These are phyloP conservation scores for Termitomyces sp. DNA, from an alignment of 768 basidiomycete genomes.

Conservation along the genomic window DNA sequence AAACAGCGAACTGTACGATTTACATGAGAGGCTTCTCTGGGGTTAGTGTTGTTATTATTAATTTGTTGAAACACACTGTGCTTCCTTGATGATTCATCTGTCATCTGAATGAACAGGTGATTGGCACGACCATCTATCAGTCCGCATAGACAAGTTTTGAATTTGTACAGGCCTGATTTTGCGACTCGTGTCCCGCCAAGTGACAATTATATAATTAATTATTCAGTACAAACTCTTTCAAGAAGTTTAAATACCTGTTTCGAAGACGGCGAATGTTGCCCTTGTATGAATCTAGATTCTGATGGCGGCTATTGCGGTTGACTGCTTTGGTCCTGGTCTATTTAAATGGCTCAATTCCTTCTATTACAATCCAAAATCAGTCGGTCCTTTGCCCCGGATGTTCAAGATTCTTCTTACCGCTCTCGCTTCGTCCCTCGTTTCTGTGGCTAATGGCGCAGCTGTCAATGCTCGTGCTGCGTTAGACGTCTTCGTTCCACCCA, in stretches of 20 bases:
- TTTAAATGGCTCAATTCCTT: neutral
- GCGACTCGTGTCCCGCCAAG: neutral
- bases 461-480: constrained; percentile 15
- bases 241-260: neutral
- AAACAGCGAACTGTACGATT: constrained; percentile 18
- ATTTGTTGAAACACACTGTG: neutral
- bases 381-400: neutral
- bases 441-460: constrained; percentile 11
- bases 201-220: neutral
- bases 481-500: constrained; percentile 23
- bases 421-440: constrained; percentile 17
- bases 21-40: constrained; percentile 5
- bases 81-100: neutral
- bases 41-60: neutral
- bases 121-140: neutral
- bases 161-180: neutral
- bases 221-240: neutral
- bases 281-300: neutral
- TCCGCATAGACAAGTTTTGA: neutral
- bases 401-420: constrained; percentile 14
- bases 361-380: neutral
- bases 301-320: neutral
- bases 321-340: neutral
- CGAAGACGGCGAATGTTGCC: neutral
- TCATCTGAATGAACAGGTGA: neutral